Evolutionary conservation across 179 eudicot species (phyloP).

Genomic region (Vitellaria paradoxa): DNA sequence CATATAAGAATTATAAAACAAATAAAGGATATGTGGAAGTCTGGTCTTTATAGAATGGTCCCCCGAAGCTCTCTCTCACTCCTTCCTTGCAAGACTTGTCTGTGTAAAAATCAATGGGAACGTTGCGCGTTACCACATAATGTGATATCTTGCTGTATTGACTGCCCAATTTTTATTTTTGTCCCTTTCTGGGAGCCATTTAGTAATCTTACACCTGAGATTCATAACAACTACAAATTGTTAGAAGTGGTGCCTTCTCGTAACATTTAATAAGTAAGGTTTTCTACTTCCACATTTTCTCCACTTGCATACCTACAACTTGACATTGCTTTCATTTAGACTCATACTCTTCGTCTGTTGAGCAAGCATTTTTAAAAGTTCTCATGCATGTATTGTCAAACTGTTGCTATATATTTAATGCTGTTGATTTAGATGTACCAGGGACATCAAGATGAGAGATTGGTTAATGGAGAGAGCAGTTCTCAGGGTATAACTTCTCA

Average conservation of each 20-base stretch:
- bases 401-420: constrained; percentile 16
- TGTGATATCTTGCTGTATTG: too few relatives aligned
- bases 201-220: background rate
- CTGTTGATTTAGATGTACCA: constrained; percentile 27
- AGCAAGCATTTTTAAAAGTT: background rate
- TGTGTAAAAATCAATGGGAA: background rate
- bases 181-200: background rate
- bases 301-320: constrained; percentile 2
- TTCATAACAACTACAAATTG: background rate
- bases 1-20: too few relatives aligned
- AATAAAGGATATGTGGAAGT: too few relatives aligned
- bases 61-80: too few relatives aligned
- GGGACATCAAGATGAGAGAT: constrained; percentile 35
- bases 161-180: background rate
- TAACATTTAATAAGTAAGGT: background rate
- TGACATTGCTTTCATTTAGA: background rate
- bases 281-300: background rate
- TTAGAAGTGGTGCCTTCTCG: background rate
- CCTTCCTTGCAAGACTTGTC: background rate
- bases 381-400: constrained; percentile 6
- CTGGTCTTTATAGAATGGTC: too few relatives aligned
- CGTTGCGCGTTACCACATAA: background rate
- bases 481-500: constrained; percentile 36
- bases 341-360: background rate
- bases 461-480: constrained; percentile 29